Conservation (phyloP, 805 yeast species). For the Kuraishia borneana region DNA sequence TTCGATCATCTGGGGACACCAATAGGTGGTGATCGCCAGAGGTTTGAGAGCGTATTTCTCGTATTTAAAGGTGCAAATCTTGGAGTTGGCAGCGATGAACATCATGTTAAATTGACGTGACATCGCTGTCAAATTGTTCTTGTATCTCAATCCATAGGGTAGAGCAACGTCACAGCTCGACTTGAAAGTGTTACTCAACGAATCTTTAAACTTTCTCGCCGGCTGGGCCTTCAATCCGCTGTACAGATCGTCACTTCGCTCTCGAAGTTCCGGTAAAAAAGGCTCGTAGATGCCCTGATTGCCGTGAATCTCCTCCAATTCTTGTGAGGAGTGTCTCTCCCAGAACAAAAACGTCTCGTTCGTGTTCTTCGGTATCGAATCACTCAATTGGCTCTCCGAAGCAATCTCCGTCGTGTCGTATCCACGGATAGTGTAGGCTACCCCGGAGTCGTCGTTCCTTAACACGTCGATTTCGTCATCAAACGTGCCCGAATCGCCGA, state of each 20-base stretch:
- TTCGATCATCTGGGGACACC: background rate
- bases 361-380: constrained; percentile 8
- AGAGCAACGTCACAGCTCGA: background rate
- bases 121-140: constrained; percentile 2
- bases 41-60: background rate
- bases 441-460: constrained; percentile 4
- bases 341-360: constrained; percentile 20
- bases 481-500: background rate
- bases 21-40: background rate
- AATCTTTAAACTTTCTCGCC: constrained; percentile 24
- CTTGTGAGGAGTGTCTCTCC: constrained; percentile 16
- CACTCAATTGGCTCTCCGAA: background rate
- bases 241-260: constrained; percentile 7
- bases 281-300: constrained; percentile 2
- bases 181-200: constrained; percentile 4
- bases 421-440: background rate
- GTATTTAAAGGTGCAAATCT: background rate
- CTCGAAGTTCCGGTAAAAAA: background rate
- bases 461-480: constrained; percentile 4
- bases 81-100: constrained; percentile 1
- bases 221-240: constrained; percentile 20
- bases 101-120: background rate
- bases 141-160: constrained; percentile 1
- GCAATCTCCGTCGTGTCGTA: background rate
- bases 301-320: constrained; percentile 6